Base-by-base conservation (phyloP, 495 filamentous ascomycete species). In the Penicillium odoratum region DNA sequence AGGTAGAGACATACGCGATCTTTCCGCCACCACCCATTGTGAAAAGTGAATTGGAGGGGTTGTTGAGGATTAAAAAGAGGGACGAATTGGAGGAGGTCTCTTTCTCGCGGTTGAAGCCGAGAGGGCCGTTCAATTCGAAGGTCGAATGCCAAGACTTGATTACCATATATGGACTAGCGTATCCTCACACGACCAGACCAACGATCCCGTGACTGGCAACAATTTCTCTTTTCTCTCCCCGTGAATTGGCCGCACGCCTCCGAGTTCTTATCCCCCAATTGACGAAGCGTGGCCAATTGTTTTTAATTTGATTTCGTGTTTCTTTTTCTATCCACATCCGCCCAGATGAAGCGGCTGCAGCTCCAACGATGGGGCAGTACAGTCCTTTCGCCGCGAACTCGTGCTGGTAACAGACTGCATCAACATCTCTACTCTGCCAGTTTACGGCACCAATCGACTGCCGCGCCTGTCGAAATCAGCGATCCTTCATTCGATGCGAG, bases 1-100 rank as follows among this genome's bases (percentile, higher is more conserved):
- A 5, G 7, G 13, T 13, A 3, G n/a, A 55, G 21, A 63, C 90
- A 75, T 85, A 98, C 93, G 91, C 89, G 72, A 98, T 88, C 79
- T 90, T 92, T 76, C 83, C 86, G 77, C 92, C 92, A 75, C 76
- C 77, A 62, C 77, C 77, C 77, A 80, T 80, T 61, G 67, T 75
- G 73, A 70, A 54, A 52, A 66, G 64, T 59, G 62, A 61, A 64
- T 71, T 59, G 61, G 57, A 62, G 42, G 62, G 46, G 60, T 58
- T 66, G 45, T 66, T 56, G 60, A 36, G 55, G 45, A 50, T 28
- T 57, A 28, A 66, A 67, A 56, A 60, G 61, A 63, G 55, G 62
- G 63, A 52, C 64, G 56, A 47, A 61, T 64, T 67, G 51, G 47
- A 29, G 38, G 53, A 64, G 60, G 51, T 64, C 63, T 64, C 44